Evolutionary conservation across 176 grass and related monocot species (phyloP).

Genomic region (Leersia perrieri): DNA sequence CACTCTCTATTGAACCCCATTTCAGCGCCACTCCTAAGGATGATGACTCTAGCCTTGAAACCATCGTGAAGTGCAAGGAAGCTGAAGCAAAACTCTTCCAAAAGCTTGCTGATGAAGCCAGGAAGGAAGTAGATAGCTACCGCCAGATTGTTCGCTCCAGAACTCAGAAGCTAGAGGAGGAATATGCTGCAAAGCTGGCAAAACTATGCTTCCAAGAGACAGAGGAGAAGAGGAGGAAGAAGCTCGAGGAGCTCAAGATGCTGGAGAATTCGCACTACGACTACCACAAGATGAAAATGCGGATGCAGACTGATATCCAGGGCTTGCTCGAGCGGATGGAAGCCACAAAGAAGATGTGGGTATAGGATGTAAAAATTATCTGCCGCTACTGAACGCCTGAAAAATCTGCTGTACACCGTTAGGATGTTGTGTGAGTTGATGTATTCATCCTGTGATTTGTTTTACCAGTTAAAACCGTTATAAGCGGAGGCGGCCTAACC

Average conservation of each 20-base stretch:
- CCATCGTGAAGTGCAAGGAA: conserved; percentile 99
- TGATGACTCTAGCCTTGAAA: conserved; percentile 82
- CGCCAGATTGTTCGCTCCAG: conserved; percentile 61
- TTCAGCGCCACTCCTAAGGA: conserved; percentile 66
- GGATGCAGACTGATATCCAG: conserved; percentile 96
- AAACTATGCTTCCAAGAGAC: conserved; percentile 74
- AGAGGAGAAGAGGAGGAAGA: conserved; percentile 85
- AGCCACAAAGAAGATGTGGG: conserved; percentile 98
- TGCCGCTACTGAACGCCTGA: conserved; percentile 12
- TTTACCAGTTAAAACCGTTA: conserved; percentile 25
- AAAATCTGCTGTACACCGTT: conserved; percentile 22
- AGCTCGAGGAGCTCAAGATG: conserved; percentile 86
- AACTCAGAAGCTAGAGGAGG: conserved; percentile 86
- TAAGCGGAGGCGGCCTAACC: conserved; percentile 32
- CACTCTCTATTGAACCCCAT: conserved; percentile 59
- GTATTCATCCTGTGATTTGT: conserved; percentile 34
- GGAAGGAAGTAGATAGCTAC: conserved; percentile 77
- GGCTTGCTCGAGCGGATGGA: conserved; percentile 98
- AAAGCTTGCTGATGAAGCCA: conserved; percentile 82
- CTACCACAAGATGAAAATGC: conserved; percentile 96
- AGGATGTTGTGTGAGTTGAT: conserved; percentile 37
- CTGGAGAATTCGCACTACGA: conserved; percentile 84
- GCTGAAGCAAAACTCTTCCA: conserved; percentile 96
- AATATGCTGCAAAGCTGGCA: conserved; percentile 55
- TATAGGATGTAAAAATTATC: conserved; percentile 32